Conservation (phyloP, 176 grass and related monocot species). For the Paspalum vaginatum region DNA sequence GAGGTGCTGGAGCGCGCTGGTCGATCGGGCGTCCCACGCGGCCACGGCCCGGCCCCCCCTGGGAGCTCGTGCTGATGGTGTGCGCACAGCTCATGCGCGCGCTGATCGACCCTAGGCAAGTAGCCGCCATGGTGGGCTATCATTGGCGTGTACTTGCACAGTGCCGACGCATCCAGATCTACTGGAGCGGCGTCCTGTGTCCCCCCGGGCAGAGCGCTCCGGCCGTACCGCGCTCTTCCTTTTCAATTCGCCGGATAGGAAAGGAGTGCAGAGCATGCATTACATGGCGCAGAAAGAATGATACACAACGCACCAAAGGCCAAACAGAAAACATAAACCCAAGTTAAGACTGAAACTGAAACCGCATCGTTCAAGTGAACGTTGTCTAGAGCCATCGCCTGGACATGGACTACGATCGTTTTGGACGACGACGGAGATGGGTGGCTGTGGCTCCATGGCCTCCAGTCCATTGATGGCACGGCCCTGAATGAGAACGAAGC, state of each 20-base stretch:
- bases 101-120: neutral
- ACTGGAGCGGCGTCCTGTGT: neutral
- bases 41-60: neutral
- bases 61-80: neutral
- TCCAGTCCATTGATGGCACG: too few species aligned
- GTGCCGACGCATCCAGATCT: conserved; percentile 45
- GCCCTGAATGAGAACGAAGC: neutral
- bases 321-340: neutral
- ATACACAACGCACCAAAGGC: too few species aligned
- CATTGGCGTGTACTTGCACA: conserved; percentile 45
- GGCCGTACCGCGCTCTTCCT: neutral
- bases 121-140: neutral
- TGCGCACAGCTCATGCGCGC: neutral
- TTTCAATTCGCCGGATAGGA: neutral
- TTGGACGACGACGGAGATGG: neutral
- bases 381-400: too few species aligned
- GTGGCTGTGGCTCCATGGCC: too few species aligned
- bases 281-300: too few species aligned
- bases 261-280: neutral
- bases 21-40: neutral
- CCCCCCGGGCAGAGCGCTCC: neutral
- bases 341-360: too few species aligned
- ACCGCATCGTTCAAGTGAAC: neutral
- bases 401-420: neutral
- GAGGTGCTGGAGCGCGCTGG: neutral